These are phyloP conservation scores for Citrus reticulata DNA, from an alignment of 345 rosid genomes.

Conservation along the genomic window DNA sequence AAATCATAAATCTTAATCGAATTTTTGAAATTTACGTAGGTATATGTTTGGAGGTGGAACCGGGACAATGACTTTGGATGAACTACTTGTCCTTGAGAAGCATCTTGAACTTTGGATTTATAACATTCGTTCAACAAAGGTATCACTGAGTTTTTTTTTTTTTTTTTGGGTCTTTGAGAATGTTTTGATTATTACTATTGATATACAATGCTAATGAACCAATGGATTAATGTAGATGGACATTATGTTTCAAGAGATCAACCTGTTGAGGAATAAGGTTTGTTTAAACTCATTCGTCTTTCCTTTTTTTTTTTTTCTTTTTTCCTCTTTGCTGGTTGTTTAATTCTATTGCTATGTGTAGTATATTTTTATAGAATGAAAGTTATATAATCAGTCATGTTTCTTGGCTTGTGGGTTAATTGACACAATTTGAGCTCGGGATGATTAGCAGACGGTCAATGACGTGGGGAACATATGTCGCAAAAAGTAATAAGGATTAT, in stretches of 20 bases:
- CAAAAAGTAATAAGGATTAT: no score
- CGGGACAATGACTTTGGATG: conserved; percentile 65
- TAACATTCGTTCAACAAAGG: conserved; percentile 86
- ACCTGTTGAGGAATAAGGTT: conserved; percentile 74
- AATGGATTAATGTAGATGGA: conserved; percentile 54
- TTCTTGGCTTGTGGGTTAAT: no score
- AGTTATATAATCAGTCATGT: no score
- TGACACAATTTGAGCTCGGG: no score
- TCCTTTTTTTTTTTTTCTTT: background rate
- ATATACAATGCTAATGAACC: background rate
- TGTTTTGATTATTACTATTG: background rate
- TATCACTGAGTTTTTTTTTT: conserved; percentile 9
- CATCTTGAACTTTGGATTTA: conserved; percentile 83
- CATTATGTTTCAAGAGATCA: conserved; percentile 72
- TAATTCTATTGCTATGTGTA: no score
- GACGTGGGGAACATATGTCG: no score
- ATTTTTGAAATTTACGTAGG: conserved; percentile 19
- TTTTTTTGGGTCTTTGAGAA: no score
- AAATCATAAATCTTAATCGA: no score
- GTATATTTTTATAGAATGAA: no score
- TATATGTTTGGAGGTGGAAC: conserved; percentile 82
- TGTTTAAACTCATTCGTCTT: background rate
- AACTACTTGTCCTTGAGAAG: conserved; percentile 70
- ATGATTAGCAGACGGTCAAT: no score
- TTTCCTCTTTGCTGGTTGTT: no score